Base-by-base conservation (phyloP, 257 asterid genomes). In the Solanum dulcamara region DNA sequence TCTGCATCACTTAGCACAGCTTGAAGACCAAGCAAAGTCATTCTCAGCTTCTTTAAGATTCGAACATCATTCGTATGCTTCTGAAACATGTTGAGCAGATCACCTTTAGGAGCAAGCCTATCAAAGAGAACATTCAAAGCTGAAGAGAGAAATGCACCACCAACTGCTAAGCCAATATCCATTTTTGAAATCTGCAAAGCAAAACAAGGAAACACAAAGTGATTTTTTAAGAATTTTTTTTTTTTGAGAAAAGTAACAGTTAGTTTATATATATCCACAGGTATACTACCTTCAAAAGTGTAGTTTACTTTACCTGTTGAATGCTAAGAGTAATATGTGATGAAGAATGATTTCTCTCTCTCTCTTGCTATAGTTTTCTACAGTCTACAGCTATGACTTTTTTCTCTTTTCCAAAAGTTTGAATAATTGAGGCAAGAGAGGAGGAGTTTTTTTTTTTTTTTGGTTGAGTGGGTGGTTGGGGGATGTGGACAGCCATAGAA, bases 71-170 rank as follows among this genome's bases (percentile, higher is more conserved):
- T 1, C 18, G 13, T 62, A 4, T 12, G 0, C 30, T 55, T 74
- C 9, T 28, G 81, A 28, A 83, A 83, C 4, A 83, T 5, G 1
- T 62, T 51, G 4, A 37, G 8, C 14, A 83, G 12, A 30, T 83
- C 68, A 66, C 74, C 40, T 0, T 30, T 1, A 40, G 40, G 85
- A 40, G 85, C 26, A 24, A 81, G 42, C 51, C 85, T 64, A 11
- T 81, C 75, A 55, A 81, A 81, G 11, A 66, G 48, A 24, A 83
- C 80, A n/a, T 66, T 38, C 55, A 83, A 46, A 83, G 59, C 14
- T n/a, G 85, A 38, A 64, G 85, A 64, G 17, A 83, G 85, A 60
- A 83, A 60, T 60, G 85, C 59, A n/a, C 80, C 77, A 7, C 85
- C 85, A 15, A 83, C 80, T 35, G 80, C 60, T 46, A 46, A 46